Evolutionary conservation across 148 eudicot genomes (phyloP), one percentile per base, ranked within the genome.

Genomic region (Silene latifolia): DNA sequence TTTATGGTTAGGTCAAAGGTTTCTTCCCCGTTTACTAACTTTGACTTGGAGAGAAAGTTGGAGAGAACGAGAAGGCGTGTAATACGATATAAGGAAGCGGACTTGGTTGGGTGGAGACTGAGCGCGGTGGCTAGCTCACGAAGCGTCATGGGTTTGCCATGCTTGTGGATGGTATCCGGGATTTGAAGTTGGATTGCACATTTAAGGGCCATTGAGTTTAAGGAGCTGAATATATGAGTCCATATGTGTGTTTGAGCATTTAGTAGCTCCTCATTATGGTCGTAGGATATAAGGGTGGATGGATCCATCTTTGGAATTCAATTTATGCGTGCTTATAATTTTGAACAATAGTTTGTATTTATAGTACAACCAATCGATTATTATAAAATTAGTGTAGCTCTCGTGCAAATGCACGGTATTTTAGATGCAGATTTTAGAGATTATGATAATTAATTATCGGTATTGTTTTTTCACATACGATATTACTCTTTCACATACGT

Each of bases 131-230:
- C 27, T 3, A 84, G 71, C 35, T 32, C 35, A 4, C 35, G 35
- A 32, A 32, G 35, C 5, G 35, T 32, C 35, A 32, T 32, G 35
- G 82, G 80, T 6, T 78, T 57, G 72, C 82, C 78, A 64, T 81
- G 80, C 64, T 67, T 78, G 29, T 82, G 71, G 10, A 79, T 78
- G 19, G 71, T 61, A 64, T 82, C 82, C 0, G 74, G 74, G 14
- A 84, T 84, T 27, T 76, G 61, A 8, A 84, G 74, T n/a, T 84
- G 21, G 32, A 77, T 10, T 0, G 84, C 84, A 66, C 87, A 81
- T 62, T 79, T 84, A n/a, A 84, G 56, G n/a, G 87, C 81, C 75
- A 75, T 74, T 3, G 87, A 81, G 20, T 74, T 79, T 1, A 59
- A 46, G 51, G 65, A 84, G 60, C 14, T 14, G 15, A 65, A 61